Base-by-base conservation (phyloP, 495 filamentous ascomycete species). In the Aspergillus olivimuriae region DNA sequence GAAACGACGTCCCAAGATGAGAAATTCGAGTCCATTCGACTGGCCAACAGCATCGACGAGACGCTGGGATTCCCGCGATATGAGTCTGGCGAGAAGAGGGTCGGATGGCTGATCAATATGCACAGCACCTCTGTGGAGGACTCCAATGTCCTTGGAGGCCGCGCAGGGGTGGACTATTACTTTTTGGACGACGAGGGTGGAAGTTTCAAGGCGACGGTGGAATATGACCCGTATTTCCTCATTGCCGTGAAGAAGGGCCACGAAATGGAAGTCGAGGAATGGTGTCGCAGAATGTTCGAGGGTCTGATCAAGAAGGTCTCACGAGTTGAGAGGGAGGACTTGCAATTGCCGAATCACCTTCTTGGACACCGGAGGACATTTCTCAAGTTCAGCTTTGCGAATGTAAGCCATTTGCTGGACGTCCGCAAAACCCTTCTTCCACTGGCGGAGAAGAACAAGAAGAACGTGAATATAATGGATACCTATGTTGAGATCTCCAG, bases 181-280 rank as follows among this genome's bases (percentile, higher is more conserved):
- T 97, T 99, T 65, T 80, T 99, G 37, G 89, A 92, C 57, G 88
- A 96, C 42, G 86, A 90, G 56, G 90, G 91, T 9, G 77, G 78
- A 17, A 95, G 86, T 18, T 99, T 97, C 75, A 97, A 97, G 63
- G 90, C 92, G 31, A 96, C 91, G 15, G 69, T 97, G 46, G 87
- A 94, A 62, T 95, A 95, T 57, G 89, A 96, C 60, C 92, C 92
- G 20, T 99, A 99, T 65, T 94, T 99, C 50, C 68, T 97, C 34
- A 80, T 99, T 43, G 89, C 89, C 3, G 86, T 90, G 14, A 89
- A 88, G 60, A 87, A 81, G 54, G 86, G 87, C 1, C 82, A 82
- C 52, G 94, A 99, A 62, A 73, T 78, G 46, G 92, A 99, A 61
- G 92, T 94, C 0, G 92, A 99, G 59, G 92, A 97, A 65, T 99